phyloP scores from a whole-genome alignment of 2,329 filamentous ascomycete species.

The Annulohypoxylon truncatum region DNA sequence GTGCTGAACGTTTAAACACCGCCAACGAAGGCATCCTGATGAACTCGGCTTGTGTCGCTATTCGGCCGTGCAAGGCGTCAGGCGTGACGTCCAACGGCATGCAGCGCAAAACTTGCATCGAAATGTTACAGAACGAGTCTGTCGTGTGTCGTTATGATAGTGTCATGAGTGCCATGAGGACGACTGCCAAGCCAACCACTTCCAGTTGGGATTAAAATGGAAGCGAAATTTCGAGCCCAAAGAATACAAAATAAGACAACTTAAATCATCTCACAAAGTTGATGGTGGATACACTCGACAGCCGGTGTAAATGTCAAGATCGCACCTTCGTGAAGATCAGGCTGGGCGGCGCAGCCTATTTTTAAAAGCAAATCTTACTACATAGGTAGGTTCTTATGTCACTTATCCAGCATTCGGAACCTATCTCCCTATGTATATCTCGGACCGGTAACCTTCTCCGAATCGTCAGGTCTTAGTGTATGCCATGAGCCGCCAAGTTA shows the following conservation, averaged over 20 bases:
- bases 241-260: constrained; percentile 15
- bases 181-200: constrained; percentile 21
- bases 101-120: constrained; percentile 37
- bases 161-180: constrained; percentile 17
- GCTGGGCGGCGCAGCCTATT: constrained; percentile 33
- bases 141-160: constrained; percentile 29
- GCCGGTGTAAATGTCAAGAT: constrained; percentile 36
- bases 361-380: constrained; percentile 30
- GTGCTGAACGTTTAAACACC: constrained; percentile 42
- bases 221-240: constrained; percentile 12
- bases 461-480: constrained; percentile 29
- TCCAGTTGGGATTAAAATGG: constrained; percentile 13
- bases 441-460: constrained; percentile 21
- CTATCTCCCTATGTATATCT: constrained; percentile 30
- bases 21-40: constrained; percentile 44
- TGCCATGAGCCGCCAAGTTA: constrained; percentile 37
- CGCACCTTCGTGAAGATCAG: constrained; percentile 35
- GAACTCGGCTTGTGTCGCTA: constrained; percentile 22
- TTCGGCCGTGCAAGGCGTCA: constrained; percentile 28
- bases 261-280: constrained; percentile 29
- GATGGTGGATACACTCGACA: constrained; percentile 26
- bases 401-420: constrained; percentile 16
- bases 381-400: constrained; percentile 15
- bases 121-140: constrained; percentile 27
- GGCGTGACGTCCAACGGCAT: constrained; percentile 34